Percentiles rank a stretch among this genome's conserved stretches.
phyloP scores from a whole-genome alignment of 345 rosid species.

The Aquilaria malaccensis region DNA sequence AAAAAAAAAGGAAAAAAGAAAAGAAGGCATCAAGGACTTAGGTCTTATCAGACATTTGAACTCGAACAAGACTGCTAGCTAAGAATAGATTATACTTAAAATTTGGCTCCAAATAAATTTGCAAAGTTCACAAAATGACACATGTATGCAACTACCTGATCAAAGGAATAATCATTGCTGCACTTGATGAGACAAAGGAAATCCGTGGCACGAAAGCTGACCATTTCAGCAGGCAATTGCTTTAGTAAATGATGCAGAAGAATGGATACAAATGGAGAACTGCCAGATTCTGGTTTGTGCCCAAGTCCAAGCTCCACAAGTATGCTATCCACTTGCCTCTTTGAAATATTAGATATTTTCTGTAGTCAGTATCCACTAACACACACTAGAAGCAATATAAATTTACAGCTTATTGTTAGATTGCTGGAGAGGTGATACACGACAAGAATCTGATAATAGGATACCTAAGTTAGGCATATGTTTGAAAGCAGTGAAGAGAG shows the following conservation, averaged over 20 bases:
- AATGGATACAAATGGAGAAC: slow-evolving; percentile 47
- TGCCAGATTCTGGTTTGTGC: slow-evolving; percentile 34
- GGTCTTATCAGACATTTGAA: too few relatives aligned
- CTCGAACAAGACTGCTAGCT: too few relatives aligned
- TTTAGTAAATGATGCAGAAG: slow-evolving; percentile 72
- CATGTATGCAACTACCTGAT: slow-evolving; percentile 44
- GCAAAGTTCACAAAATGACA: too few relatives aligned
- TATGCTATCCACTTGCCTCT: slow-evolving; percentile 36
- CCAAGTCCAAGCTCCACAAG: slow-evolving; percentile 65
- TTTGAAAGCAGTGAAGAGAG: too few relatives aligned
- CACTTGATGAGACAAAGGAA: slow-evolving; percentile 58
- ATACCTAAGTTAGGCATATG: too few relatives aligned
- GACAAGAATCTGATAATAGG: too few relatives aligned
- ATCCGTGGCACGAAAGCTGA: slow-evolving; percentile 52
- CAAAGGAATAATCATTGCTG: slow-evolving; percentile 58
- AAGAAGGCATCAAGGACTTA: slow-evolving; percentile 4
- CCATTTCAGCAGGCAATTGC: slow-evolving; percentile 63
- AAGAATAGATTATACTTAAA: too few relatives aligned
- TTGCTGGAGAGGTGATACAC: slow-evolving; percentile 7
- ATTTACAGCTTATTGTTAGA: not conserved
- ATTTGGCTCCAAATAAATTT: too few relatives aligned
- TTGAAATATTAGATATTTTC: slow-evolving; percentile 18
- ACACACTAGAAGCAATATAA: not conserved
- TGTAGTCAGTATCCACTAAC: slow-evolving; percentile 20
- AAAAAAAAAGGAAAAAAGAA: slow-evolving; percentile 4